Evolutionary conservation across 2,329 filamentous ascomycete genomes (phyloP), one percentile per base, ranked within the genome.

Genomic region (Gremmenia infestans): DNA sequence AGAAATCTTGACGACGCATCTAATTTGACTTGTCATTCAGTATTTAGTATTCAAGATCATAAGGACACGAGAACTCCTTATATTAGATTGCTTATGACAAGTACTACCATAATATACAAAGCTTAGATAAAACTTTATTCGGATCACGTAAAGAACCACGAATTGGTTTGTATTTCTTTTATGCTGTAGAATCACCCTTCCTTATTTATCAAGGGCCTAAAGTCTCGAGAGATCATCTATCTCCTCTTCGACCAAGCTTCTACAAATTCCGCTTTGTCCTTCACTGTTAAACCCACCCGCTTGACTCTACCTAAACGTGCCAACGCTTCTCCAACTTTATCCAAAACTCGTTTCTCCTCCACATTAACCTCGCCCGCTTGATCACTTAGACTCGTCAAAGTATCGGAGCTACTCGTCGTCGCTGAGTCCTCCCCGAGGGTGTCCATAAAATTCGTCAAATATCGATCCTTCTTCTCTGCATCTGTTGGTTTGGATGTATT

Each of bases 301-400:
- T 95, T 96, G 40, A 94, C 92, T 58, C 94, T 78, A 1, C 92
- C 90, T 52, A 99, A 72, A 52, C 93, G 77, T n/a, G 94, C 91
- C 54, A 99, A 76, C 11, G 91, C 86, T 65, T 97, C 94, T 1
- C 83, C 90, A 15, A 99, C 82, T 37, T 82, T 81, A 67, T 96
- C 89, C 45, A 97, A 74, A 12, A 93, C 76, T 40, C 78, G 79
- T 68, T 84, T 81, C 70, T 96, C 90, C 7, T 86, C 81, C 0
- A 48, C 48, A 39, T 54, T 69, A 23, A 60, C 46, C 12, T 67
- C 65, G 8, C 51, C 59, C 11, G 55, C 50, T 28, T 64, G 63
- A 25, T 68, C 65, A 19, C 56, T 63, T 14, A 66, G 52, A 50
- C 61, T 70, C 22, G 59, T 60, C 53, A 63, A 58, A 37, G 60